These are phyloP conservation scores for Hypoxylon sp. DNA, from an alignment of 2,329 filamentous ascomycete genomes.

Conservation along the genomic window DNA sequence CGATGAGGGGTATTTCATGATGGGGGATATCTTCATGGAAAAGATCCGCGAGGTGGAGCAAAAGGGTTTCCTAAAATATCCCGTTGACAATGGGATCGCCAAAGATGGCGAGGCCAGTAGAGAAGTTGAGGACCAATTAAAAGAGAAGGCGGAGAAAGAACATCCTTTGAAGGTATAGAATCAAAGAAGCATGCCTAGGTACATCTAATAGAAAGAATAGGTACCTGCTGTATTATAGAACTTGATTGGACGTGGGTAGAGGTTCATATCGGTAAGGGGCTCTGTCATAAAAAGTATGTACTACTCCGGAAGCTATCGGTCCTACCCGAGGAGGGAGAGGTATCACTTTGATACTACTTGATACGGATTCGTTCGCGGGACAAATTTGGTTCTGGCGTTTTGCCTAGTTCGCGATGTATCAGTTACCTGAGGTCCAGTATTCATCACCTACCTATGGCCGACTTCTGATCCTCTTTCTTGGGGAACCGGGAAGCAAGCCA, in stretches of 20 bases:
- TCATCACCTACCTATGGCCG: no score
- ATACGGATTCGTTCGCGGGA: neutral
- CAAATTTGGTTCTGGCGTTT: neutral
- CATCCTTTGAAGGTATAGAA: slow-evolving; percentile 40
- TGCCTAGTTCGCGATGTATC: neutral
- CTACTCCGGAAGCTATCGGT: neutral
- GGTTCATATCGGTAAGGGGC: neutral
- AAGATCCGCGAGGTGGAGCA: slow-evolving; percentile 48
- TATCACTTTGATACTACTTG: neutral
- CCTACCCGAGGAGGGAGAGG: neutral
- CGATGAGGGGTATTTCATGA: slow-evolving; percentile 52
- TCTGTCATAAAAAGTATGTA: neutral
- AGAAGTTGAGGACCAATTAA: slow-evolving; percentile 46
- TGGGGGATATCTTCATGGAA: slow-evolving; percentile 51
- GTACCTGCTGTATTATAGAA: neutral
- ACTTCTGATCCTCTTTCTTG: neutral
- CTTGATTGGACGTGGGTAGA: neutral
- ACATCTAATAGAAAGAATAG: neutral
- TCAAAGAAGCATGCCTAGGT: neutral
- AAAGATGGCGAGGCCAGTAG: slow-evolving; percentile 47
- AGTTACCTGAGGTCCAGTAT: neutral
- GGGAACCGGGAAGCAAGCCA: neutral
- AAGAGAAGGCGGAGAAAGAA: slow-evolving; percentile 42
- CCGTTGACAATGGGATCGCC: slow-evolving; percentile 47
- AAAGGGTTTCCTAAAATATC: slow-evolving; percentile 46